These are phyloP conservation scores for Artemisia argyi DNA, from an alignment of 129 eudicot genomes.

Conservation along the genomic window DNA sequence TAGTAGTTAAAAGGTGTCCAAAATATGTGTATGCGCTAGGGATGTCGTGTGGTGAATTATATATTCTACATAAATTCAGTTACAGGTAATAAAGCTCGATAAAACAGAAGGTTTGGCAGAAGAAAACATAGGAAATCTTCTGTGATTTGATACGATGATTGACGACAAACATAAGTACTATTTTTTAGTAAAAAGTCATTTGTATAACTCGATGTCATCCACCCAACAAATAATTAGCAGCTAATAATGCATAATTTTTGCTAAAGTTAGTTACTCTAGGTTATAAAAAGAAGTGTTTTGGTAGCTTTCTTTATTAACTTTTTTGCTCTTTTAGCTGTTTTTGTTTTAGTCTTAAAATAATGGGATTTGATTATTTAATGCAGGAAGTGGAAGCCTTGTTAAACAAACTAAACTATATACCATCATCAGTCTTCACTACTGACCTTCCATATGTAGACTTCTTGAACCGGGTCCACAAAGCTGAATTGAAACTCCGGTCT, in stretches of 20 bases:
- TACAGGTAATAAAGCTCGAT: neutral
- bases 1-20: too few species aligned
- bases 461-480: conserved; percentile 96
- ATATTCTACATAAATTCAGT: conserved; percentile 7
- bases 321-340: conserved; percentile 8
- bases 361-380: conserved; percentile 13
- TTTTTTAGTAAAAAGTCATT: conserved; percentile 16
- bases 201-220: conserved; percentile 47
- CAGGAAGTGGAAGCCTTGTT: conserved; percentile 73
- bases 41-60: neutral
- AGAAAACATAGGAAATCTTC: conserved; percentile 57
- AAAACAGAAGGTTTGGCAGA: conserved; percentile 13
- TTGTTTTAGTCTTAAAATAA: neutral
- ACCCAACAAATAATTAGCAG: conserved; percentile 48
- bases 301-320: conserved; percentile 34
- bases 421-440: conserved; percentile 67
- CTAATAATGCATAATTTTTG: conserved; percentile 41
- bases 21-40: too few species aligned
- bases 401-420: conserved; percentile 59
- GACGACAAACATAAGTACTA: conserved; percentile 31
- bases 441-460: conserved; percentile 80
- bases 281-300: conserved; percentile 38
- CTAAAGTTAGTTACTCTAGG: conserved; percentile 24
- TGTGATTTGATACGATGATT: conserved; percentile 35
- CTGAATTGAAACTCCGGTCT: conserved; percentile 85